A percentile compares a stretch with the other conserved stretches of the same genome.
phyloP scores from a whole-genome alignment of 2,329 filamentous ascomycete species.

The Aspergillus ochraceoroseus region DNA sequence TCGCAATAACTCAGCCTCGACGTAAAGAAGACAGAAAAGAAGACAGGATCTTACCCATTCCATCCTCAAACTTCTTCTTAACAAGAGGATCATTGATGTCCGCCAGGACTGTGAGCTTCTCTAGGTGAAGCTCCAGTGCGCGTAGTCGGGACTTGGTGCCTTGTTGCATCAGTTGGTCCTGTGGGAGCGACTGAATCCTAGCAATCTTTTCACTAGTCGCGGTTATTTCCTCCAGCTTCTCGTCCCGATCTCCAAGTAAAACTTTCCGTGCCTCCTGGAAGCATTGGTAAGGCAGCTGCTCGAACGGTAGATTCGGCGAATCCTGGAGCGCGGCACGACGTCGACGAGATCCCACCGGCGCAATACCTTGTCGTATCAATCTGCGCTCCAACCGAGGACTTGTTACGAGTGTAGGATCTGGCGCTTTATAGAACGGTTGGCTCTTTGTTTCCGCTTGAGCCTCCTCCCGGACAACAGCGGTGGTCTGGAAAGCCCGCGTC shows the following conservation, averaged over 20 bases:
- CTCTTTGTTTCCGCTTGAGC: conserved; percentile 39
- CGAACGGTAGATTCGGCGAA: conserved; percentile 70
- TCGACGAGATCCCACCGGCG: conserved; percentile 77
- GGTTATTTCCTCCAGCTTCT: conserved; percentile 72
- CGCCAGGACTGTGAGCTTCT: conserved; percentile 77
- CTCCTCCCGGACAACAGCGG: conserved; percentile 43
- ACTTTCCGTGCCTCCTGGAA: conserved; percentile 93
- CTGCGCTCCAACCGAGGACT: conserved; percentile 60
- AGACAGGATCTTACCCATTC: conserved; percentile 56
- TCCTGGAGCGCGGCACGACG: conserved; percentile 67
- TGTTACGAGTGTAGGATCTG: conserved; percentile 64
- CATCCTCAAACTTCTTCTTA: conserved; percentile 91
- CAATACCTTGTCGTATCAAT: conserved; percentile 62
- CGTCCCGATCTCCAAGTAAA: conserved; percentile 69
- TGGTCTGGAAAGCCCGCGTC: conserved; percentile 48
- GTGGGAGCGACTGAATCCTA: conserved; percentile 57
- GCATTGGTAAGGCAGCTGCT: conserved; percentile 92
- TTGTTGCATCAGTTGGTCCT: conserved; percentile 57
- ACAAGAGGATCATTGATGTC: conserved; percentile 94
- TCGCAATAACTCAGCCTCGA: conserved; percentile 27
- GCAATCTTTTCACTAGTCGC: conserved; percentile 64
- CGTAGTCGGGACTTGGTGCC: conserved; percentile 63
- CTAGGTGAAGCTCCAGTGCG: conserved; percentile 66
- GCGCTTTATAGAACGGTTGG: conserved; percentile 41
- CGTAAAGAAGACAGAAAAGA: not conserved